Percentiles rank a stretch among this genome's conserved stretches.
phyloP scores from a whole-genome alignment of 1,139 yeast species.

The Pichiaceae sp. region DNA sequence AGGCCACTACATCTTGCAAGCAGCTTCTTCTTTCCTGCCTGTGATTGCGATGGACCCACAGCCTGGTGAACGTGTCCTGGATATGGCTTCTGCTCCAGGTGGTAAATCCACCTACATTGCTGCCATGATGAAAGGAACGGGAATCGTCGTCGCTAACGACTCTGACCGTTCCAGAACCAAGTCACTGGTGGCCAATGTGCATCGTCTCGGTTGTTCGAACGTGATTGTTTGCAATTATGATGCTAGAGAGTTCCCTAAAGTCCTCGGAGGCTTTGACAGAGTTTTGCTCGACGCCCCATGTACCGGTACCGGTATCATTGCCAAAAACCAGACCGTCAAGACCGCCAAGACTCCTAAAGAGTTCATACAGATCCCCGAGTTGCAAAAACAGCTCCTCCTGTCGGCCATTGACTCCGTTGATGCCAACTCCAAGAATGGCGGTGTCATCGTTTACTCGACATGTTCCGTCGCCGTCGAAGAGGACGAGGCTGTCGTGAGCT shows the following conservation, averaged over 20 bases:
- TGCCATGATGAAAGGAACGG: slow-evolving; percentile 97
- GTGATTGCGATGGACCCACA: slow-evolving; percentile 97
- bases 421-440: slow-evolving; percentile 86
- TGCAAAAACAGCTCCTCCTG: slow-evolving; percentile 86
- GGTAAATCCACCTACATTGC: slow-evolving; percentile 96
- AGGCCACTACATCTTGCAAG: slow-evolving; percentile 95
- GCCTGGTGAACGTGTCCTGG: slow-evolving; percentile 88
- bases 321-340: slow-evolving; percentile 94
- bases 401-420: slow-evolving; percentile 98
- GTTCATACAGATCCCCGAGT: slow-evolving; percentile 91
- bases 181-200: slow-evolving; percentile 93
- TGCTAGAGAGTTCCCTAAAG: slow-evolving; percentile 97
- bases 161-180: slow-evolving; percentile 94
- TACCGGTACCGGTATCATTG: slow-evolving; percentile 98
- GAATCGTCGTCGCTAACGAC: slow-evolving; percentile 95
- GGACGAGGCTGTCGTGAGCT: slow-evolving; percentile 97
- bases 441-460: slow-evolving; percentile 91
- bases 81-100: slow-evolving; percentile 99
- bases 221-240: slow-evolving; percentile 96
- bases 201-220: slow-evolving; percentile 92
- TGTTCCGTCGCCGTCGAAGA: slow-evolving; percentile 98
- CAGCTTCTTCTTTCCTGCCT: slow-evolving; percentile 96
- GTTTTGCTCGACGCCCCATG: slow-evolving; percentile 96
- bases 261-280: slow-evolving; percentile 96
- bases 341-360: slow-evolving; percentile 92